A percentile compares a stretch with the other conserved stretches of the same genome.
phyloP scores from a whole-genome alignment of 176 grass and related monocot species.

The Aegilops umbellulata region DNA sequence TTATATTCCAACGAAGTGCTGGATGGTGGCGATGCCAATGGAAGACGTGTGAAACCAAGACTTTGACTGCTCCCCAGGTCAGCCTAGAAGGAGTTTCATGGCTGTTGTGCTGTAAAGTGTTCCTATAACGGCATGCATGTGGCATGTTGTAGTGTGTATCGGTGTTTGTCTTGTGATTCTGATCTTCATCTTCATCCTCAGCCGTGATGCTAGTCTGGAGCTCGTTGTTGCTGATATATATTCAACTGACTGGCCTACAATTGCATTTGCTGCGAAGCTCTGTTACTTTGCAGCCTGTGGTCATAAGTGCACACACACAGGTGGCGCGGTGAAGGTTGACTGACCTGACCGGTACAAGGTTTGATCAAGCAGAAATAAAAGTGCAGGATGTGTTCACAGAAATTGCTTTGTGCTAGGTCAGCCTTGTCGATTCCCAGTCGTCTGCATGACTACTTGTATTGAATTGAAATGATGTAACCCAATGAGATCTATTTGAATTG shows the following conservation, averaged over 20 bases:
- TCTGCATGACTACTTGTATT: conserved; percentile 41
- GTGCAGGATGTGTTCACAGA: background rate
- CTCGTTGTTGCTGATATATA: conserved; percentile 40
- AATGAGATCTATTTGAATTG: conserved; percentile 26
- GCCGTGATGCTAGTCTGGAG: conserved; percentile 25
- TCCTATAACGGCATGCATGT: conserved; percentile 29
- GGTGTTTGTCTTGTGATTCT: conserved; percentile 24
- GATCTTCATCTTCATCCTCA: conserved; percentile 24
- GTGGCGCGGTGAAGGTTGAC: conserved; percentile 11
- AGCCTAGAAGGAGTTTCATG: conserved; percentile 25
- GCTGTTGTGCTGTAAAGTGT: conserved; percentile 52
- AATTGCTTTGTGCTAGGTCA: conserved; percentile 31
- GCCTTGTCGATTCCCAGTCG: conserved; percentile 29
- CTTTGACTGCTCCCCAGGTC: conserved; percentile 38
- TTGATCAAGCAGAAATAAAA: conserved; percentile 21
- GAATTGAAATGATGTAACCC: conserved; percentile 40
- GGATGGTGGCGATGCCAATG: conserved; percentile 83
- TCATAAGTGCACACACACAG: conserved; percentile 30
- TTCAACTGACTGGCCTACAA: conserved; percentile 40
- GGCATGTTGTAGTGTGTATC: conserved; percentile 33
- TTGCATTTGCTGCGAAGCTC: conserved; percentile 35
- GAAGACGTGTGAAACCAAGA: conserved; percentile 89
- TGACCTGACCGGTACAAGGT: background rate
- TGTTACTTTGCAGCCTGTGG: conserved; percentile 28
- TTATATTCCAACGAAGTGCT: conserved; percentile 72